Evolutionary conservation across 345 rosid genomes (phyloP).

Genomic region (Ceriops decandra): DNA sequence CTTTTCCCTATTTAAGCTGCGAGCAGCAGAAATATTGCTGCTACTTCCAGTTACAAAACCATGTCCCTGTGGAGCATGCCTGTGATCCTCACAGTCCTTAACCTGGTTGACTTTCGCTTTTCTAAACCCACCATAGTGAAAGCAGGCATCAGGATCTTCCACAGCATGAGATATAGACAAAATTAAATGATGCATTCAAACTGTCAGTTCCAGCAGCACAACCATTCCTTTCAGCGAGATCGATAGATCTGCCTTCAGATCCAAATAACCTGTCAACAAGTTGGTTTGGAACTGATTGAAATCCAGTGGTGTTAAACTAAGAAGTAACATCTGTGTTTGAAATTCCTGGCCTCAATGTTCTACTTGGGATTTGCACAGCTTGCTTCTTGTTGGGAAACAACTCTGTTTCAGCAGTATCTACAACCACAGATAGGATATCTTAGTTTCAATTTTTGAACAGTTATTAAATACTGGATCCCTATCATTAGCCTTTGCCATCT

Average conservation of each 20-base stretch:
- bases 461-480: constrained; percentile 52
- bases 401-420: constrained; percentile 55
- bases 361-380: constrained; percentile 44
- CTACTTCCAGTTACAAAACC: constrained; percentile 32
- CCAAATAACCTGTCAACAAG: constrained; percentile 59
- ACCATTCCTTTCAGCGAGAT: constrained; percentile 44
- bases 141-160: constrained; percentile 54
- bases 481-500: constrained; percentile 55
- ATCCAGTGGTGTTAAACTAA: constrained; percentile 61
- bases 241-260: constrained; percentile 51
- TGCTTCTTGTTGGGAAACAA: constrained; percentile 74
- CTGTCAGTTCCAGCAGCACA: constrained; percentile 38
- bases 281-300: constrained; percentile 59
- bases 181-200: constrained; percentile 44
- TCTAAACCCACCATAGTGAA: constrained; percentile 48
- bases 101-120: constrained; percentile 63
- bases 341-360: constrained; percentile 33
- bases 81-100: constrained; percentile 42
- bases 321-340: constrained; percentile 39
- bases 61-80: constrained; percentile 40
- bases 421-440: constrained; percentile 72
- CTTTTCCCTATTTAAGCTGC: constrained; percentile 35
- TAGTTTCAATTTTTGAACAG: constrained; percentile 52
- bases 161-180: constrained; percentile 56
- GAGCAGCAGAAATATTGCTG: constrained; percentile 34